A percentile compares a stretch with the other conserved stretches of the same genome.
Evolutionary conservation across 2,329 filamentous ascomycete species (phyloP).

Genomic region (Leptographium procerum): DNA sequence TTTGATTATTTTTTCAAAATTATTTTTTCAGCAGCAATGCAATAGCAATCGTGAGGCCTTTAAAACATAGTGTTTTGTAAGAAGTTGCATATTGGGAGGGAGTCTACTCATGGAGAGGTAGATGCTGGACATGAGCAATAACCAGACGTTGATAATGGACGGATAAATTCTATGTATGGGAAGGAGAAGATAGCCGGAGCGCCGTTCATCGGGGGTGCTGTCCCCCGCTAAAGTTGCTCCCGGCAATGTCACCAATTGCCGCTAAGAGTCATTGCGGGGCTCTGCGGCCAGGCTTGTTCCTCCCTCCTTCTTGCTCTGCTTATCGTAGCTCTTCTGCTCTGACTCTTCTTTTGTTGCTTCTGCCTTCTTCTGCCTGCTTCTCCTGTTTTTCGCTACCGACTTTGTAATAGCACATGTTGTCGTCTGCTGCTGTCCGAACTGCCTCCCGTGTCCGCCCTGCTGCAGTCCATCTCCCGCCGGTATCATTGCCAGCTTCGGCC

Average conservation of each 20-base stretch:
- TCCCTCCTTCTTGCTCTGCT: neutral
- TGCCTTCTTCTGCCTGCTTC: neutral
- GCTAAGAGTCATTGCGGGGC: neutral
- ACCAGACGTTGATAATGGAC: too few species aligned
- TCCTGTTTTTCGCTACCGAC: neutral
- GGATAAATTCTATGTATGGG: too few species aligned
- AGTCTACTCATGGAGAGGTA: too few species aligned
- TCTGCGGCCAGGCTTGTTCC: neutral
- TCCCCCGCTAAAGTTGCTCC: neutral
- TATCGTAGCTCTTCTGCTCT: neutral
- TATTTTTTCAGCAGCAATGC: too few species aligned
- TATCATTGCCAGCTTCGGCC: neutral
- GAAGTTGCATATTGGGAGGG: too few species aligned
- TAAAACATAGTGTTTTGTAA: too few species aligned
- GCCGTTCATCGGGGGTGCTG: neutral
- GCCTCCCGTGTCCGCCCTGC: neutral
- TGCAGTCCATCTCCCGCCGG: neutral
- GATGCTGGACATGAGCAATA: too few species aligned
- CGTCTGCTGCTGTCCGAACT: neutral
- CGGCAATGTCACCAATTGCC: neutral
- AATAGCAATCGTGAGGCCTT: too few species aligned
- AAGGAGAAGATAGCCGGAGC: neutral
- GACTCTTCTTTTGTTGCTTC: too few species aligned
- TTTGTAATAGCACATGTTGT: conserved; percentile 6
- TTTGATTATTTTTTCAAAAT: too few species aligned